Conservation (phyloP, 176 grass and related monocot species). For the Bromus sterilis region DNA sequence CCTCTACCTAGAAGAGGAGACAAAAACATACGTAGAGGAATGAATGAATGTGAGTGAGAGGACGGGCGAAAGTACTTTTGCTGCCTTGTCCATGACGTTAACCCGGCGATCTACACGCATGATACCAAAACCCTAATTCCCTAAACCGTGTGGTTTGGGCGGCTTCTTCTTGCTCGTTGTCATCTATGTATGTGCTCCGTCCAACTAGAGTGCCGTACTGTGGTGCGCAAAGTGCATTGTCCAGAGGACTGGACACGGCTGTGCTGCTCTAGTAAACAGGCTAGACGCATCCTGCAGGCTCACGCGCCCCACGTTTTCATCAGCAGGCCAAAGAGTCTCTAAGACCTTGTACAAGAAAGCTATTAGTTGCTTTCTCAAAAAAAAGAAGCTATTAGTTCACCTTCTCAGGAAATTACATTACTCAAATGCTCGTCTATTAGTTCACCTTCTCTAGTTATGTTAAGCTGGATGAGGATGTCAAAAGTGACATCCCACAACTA, state of each 20-base stretch:
- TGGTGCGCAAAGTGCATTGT: neutral
- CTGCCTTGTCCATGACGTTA: neutral
- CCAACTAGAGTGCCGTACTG: slow-evolving; percentile 6
- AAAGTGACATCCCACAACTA: too few relatives aligned
- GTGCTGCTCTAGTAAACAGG: neutral
- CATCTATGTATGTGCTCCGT: neutral
- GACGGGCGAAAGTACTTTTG: neutral
- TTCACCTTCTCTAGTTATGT: too few relatives aligned
- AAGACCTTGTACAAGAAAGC: too few relatives aligned
- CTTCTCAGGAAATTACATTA: too few relatives aligned
- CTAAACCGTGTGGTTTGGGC: neutral
- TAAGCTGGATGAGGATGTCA: too few relatives aligned
- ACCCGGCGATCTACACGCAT: neutral
- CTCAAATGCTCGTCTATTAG: too few relatives aligned
- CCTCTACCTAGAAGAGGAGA: neutral
- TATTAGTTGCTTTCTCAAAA: too few relatives aligned
- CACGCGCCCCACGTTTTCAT: neutral
- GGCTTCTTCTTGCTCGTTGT: neutral
- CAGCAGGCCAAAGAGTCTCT: too few relatives aligned
- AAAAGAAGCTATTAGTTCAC: too few relatives aligned
- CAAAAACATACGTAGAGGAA: neutral
- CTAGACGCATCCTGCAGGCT: neutral
- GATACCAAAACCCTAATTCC: neutral
- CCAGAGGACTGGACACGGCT: neutral
- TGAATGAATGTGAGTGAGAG: neutral